Conservation (phyloP, 148 eudicot species). For the Dysphania ambrosioides region DNA sequence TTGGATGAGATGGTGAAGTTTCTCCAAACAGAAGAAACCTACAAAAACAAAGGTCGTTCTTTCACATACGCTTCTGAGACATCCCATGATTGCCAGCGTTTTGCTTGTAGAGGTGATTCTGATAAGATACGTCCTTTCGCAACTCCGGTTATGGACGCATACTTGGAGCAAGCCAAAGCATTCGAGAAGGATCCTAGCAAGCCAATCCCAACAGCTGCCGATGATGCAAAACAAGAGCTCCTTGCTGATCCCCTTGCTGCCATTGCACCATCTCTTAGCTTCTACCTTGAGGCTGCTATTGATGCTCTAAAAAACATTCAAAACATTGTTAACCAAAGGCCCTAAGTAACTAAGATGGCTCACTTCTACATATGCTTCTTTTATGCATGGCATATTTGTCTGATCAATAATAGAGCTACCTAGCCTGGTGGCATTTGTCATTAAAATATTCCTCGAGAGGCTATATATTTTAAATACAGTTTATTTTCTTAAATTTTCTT, state of each 20-base stretch:
- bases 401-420: too few relatives aligned
- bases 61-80: neutral
- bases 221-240: slow-evolving; percentile 3
- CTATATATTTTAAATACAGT: too few relatives aligned
- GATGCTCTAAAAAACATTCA: slow-evolving; percentile 18
- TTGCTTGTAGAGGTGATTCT: neutral
- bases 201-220: neutral
- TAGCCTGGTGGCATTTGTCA: too few relatives aligned
- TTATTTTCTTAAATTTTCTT: too few relatives aligned
- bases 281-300: slow-evolving; percentile 18
- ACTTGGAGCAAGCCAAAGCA: neutral
- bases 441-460: too few relatives aligned
- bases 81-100: neutral
- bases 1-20: slow-evolving; percentile 1
- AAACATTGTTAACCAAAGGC: too few relatives aligned
- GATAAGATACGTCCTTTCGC: neutral
- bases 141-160: slow-evolving; percentile 17
- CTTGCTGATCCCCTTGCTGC: slow-evolving; percentile 17
- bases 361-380: too few relatives aligned
- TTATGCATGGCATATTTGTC: too few relatives aligned
- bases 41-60: neutral
- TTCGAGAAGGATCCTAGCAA: neutral
- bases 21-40: neutral
- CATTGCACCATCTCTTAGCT: slow-evolving; percentile 4
- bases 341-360: too few relatives aligned